Percentiles rank a stretch among this genome's conserved stretches.
phyloP scores from a whole-genome alignment of 2,329 filamentous ascomycete genomes.

The Claviceps sp. region DNA sequence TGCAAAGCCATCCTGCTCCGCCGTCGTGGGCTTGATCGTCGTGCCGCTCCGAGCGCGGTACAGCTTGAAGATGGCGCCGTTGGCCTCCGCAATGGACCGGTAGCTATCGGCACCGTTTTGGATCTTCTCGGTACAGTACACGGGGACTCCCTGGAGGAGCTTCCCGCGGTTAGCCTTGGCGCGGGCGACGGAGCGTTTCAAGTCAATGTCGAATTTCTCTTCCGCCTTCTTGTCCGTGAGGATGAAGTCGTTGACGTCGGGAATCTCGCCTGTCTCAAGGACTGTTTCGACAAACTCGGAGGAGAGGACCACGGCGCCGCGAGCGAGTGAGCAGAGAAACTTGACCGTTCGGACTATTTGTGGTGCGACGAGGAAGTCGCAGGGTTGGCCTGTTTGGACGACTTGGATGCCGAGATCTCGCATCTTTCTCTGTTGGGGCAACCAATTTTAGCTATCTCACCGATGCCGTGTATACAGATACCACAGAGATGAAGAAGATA shows the following conservation, averaged over 20 bases:
- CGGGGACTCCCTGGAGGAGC: constrained; percentile 59
- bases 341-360: constrained; percentile 82
- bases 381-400: constrained; percentile 59
- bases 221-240: constrained; percentile 64
- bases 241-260: constrained; percentile 49
- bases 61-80: constrained; percentile 69
- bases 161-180: constrained; percentile 65
- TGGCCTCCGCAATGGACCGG: constrained; percentile 72
- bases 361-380: constrained; percentile 79
- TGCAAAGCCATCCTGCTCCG: constrained; percentile 48
- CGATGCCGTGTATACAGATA: not conserved
- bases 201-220: constrained; percentile 52
- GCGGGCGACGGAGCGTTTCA: constrained; percentile 53
- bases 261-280: constrained; percentile 52
- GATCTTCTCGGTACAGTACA: constrained; percentile 76
- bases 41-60: constrained; percentile 63
- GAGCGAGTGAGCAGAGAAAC: constrained; percentile 77
- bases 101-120: constrained; percentile 74
- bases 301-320: constrained; percentile 63
- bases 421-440: constrained; percentile 52
- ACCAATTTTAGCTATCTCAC: constrained; percentile 9
- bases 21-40: constrained; percentile 49
- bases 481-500: not conserved
- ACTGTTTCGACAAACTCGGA: constrained; percentile 68
- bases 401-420: constrained; percentile 73